Evolutionary conservation across 2,329 filamentous ascomycete genomes (phyloP), one percentile per base, ranked within the genome.

Genomic region (Diaporthe helianthi): DNA sequence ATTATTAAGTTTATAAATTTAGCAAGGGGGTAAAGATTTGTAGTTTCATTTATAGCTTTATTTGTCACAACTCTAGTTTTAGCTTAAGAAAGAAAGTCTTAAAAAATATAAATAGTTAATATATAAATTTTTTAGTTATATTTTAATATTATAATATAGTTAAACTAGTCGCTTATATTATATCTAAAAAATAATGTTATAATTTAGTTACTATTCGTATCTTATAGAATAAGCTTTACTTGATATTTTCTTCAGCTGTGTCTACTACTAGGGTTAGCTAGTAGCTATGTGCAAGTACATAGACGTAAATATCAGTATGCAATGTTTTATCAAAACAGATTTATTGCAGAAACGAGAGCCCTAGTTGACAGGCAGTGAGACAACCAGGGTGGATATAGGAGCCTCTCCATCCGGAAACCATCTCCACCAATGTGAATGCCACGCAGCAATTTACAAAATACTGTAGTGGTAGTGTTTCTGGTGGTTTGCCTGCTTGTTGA

Each of bases 401-500:
- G 26, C 49, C 13, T 10, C 19, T 22, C 24, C 24, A 10, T 38
- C n/a, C 24, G n/a, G 31, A 24, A 54, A n/a, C 38, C 38, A 46
- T 17, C 7, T 26, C 17, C 38, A 10, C 49, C 17, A 46, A 12
- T 47, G 15, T 19, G 5, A 26, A 29, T 12, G 22, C 41, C 29
- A 29, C 3, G 24, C 17, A 13, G 77, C 82, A 82, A 66, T 78
- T 78, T 71, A 80, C 76, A 83, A 65, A 79, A 84, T 72, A 53
- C 66, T 68, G 81, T 86, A 86, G 76, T 86, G 86, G 79, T 86
- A 88, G 74, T 82, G 83, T 78, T 87, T 86, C 79, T 97, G 93
- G 83, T 87, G 87, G 81, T 98, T 97, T 71, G 83, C 85, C 75
- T 87, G 87, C 83, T 88, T 91, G 76, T 95, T 90, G 76, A 93